Base-by-base conservation (phyloP, 306 rosid genomes). In the Cucurbita ficifolia region DNA sequence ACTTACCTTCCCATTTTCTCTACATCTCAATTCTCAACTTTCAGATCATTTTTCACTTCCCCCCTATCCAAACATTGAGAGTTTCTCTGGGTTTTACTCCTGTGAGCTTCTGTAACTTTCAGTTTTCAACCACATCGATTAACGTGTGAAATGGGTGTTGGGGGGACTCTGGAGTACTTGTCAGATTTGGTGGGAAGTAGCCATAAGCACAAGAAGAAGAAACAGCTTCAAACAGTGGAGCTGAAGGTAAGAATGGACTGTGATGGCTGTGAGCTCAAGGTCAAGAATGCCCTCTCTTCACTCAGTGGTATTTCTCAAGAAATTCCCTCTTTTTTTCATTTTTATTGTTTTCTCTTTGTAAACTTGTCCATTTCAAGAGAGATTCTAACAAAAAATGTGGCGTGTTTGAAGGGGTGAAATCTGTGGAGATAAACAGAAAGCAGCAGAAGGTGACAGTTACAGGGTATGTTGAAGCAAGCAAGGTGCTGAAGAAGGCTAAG, bases 241-340 rank as follows among this genome's bases (percentile, higher is more conserved):
- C 80, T 94, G 22, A 95, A 91, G 80, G 91, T 91, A 67, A 86
- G 96, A 72, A 95, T 95, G 97, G 99, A 95, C 84, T 95, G 97
- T 87, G 97, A 94, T 79, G 99, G 99, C 35, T 95, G 99, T 86
- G 99, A 89, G 83, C 92, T 91, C 11, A 91, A 95, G 90, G 90
- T 95, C 81, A 95, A 89, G 87, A 91, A 91, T 45, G 81, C 91
- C n/a, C 91, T 95, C 67, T 86, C 95, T 72, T 84, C 96, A 19
- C 77, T 90, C 49, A 88, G 82, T 76, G 98, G 97, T 88, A 81
- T 70, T 40, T 68, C n/a, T n/a, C 4, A n/a, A 64, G 36, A n/a
- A 76, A 72, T n/a, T 14, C 74, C 70, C 68, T 60, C 42, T 13
- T 7, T 1, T 46, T 50, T 10, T 49, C 7, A 43, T 22, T 59